Base-by-base conservation (phyloP, 106 monocot genomes). In the Triglochin maritima region DNA sequence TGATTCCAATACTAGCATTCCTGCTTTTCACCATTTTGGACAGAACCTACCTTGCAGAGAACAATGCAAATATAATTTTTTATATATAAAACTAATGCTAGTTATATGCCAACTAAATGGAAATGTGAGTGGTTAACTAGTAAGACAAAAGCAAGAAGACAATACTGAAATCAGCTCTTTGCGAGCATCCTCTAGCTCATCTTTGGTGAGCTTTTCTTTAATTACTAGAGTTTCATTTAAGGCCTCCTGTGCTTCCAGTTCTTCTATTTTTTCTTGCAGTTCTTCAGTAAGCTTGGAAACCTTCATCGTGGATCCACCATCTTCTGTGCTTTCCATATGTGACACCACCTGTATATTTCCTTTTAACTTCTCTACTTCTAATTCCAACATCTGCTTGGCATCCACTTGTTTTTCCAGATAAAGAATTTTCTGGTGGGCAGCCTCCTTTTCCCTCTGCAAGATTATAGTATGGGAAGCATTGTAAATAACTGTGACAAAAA, bases 371-470 rank as follows among this genome's bases (percentile, higher is more conserved):
- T 84, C 78, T 29, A 94, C 87, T 66, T 94, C 89, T 56, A 83
- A 66, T 75, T 94, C 87, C 10, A 89, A 72, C 53, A 85, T 81
- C 64, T 89, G 89, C 60, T 87, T 94, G 55, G 79, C 84, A 79
- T 82, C 86, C 43, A 86, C 16, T 57, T 89, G 82, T 71, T 79
- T 84, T 66, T 89, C 82, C 45, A 89, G 55, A 44, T 83, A 57
- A 29, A 94, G 59, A 67, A 82, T 79, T 75, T 72, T 87, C 11
- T 82, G 59, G 49, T 82, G 74, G 14, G 78, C 82, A 64, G 67
- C 80, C 53, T 86, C 93, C 54, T 86, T 86, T 72, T 86, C 86
- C 57, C 68, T 84, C 93, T 89, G 62, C 60, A 78, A 16, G 46
- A 16, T 41, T 43, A 61, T 13, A 42, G 64, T 53, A 29, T 45